These are phyloP conservation scores for Erythrobasidium hasegawianum DNA, from an alignment of 1,284 basidiomycete species.

Conservation along the genomic window DNA sequence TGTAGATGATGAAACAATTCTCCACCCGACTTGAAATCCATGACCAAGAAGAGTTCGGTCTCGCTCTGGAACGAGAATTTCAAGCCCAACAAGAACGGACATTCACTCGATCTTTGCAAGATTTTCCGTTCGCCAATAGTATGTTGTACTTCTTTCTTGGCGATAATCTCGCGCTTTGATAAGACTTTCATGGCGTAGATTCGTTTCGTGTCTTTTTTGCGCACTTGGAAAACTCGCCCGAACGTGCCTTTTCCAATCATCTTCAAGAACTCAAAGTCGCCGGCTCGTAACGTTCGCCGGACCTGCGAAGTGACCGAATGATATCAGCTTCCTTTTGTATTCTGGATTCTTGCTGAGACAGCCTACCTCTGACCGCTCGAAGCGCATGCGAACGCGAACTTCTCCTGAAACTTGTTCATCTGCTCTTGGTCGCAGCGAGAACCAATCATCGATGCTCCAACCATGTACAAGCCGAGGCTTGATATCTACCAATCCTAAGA, in stretches of 20 bases:
- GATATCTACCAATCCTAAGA: conserved; percentile 87
- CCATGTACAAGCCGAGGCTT: conserved; percentile 85
- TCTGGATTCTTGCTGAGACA: no score
- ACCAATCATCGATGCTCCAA: conserved; percentile 96
- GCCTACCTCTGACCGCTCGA: conserved; percentile 80
- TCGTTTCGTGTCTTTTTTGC: conserved; percentile 93
- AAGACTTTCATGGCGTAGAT: conserved; percentile 99
- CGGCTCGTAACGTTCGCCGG: conserved; percentile 44
- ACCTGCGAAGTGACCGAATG: no score
- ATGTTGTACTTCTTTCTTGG: conserved; percentile 98
- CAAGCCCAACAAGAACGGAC: conserved; percentile 94
- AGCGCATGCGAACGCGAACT: conserved; percentile 90
- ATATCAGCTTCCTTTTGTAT: no score
- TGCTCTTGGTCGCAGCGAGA: conserved; percentile 53
- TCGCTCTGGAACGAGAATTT: conserved; percentile 99
- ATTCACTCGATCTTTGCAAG: conserved; percentile 86
- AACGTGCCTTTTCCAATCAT: conserved; percentile 98
- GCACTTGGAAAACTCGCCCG: conserved; percentile 98
- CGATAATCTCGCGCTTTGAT: conserved; percentile 96
- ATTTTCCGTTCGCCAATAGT: conserved; percentile 99
- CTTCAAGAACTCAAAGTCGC: conserved; percentile 96
- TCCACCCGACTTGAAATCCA: conserved; percentile 98
- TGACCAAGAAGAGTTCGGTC: conserved; percentile 90
- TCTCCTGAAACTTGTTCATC: conserved; percentile 78
- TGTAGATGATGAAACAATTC: conserved; percentile 98